These are phyloP conservation scores for Leccinum olivaceopallidum DNA, from an alignment of 768 basidiomycete genomes.

Conservation along the genomic window DNA sequence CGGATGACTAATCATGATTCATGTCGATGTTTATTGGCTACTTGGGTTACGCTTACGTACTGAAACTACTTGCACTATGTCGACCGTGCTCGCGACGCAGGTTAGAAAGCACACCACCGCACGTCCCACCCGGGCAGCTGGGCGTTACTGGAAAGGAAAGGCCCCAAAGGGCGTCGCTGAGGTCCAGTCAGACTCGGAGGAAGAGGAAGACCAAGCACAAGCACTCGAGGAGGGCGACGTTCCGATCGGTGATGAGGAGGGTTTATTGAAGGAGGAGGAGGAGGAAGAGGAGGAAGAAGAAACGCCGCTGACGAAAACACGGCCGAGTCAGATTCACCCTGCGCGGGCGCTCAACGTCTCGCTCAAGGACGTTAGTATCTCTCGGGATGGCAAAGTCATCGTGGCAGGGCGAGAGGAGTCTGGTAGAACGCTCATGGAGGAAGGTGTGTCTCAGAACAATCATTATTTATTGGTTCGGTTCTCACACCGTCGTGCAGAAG, in stretches of 20 bases:
- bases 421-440: conserved; percentile 67
- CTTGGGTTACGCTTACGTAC: conserved; percentile 18
- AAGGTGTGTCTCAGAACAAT: conserved; percentile 37
- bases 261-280: conserved; percentile 40
- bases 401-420: conserved; percentile 79
- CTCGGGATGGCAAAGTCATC: conserved; percentile 76
- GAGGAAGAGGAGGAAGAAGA: conserved; percentile 50
- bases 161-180: conserved; percentile 74
- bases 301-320: conserved; percentile 43
- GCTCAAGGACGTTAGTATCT: conserved; percentile 79
- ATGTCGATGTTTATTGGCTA: conserved; percentile 15
- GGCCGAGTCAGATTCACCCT: conserved; percentile 34
- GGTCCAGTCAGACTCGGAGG: conserved; percentile 64
- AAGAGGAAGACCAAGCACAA: conserved; percentile 50
- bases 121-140: conserved; percentile 76
- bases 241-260: conserved; percentile 57
- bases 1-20: conserved; percentile 21
- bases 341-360: conserved; percentile 68
- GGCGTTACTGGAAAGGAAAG: conserved; percentile 90
- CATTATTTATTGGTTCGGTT: conserved; percentile 7
- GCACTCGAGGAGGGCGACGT: conserved; percentile 55
- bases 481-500: conserved; percentile 11
- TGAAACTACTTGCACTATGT: conserved; percentile 8
- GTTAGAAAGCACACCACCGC: conserved; percentile 73
- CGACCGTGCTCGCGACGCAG: conserved; percentile 35